Percentiles rank a stretch among this genome's conserved stretches.
Evolutionary conservation across 352 stramenopile species (phyloP).

Genomic region (Pythium graminicola): DNA sequence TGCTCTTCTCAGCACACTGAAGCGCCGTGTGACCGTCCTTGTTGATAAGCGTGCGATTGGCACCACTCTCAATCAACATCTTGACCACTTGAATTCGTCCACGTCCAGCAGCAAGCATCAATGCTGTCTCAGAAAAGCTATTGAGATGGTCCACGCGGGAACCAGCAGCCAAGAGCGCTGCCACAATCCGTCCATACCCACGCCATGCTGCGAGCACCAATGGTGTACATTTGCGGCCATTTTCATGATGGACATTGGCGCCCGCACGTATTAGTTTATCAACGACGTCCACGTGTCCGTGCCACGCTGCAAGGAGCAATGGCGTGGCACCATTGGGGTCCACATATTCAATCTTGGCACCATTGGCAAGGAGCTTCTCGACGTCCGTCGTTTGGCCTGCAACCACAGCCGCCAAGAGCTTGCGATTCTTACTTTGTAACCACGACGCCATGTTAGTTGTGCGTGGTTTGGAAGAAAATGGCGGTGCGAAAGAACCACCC

Average conservation of each 20-base stretch:
- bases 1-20: background rate
- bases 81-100: background rate
- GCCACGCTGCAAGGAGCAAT: background rate
- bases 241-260: background rate
- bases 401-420: background rate
- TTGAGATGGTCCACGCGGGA: background rate
- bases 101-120: background rate
- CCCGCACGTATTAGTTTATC: background rate
- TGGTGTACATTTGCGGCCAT: background rate
- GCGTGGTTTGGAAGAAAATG: background rate
- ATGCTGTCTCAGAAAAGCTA: background rate
- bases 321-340: background rate
- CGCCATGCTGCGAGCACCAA: background rate
- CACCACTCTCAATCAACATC: background rate
- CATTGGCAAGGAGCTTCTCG: background rate
- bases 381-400: background rate
- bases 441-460: conserved; percentile 1
- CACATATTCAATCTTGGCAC: background rate
- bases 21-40: conserved; percentile 5
- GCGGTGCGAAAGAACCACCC: background rate
- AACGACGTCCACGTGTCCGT: background rate
- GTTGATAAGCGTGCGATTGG: background rate
- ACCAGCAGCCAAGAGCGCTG: background rate
- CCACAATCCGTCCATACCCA: background rate
- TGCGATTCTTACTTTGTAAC: background rate